These are phyloP conservation scores for Monosporascus sp. DNA, from an alignment of 2,329 filamentous ascomycete species.

Conservation along the genomic window DNA sequence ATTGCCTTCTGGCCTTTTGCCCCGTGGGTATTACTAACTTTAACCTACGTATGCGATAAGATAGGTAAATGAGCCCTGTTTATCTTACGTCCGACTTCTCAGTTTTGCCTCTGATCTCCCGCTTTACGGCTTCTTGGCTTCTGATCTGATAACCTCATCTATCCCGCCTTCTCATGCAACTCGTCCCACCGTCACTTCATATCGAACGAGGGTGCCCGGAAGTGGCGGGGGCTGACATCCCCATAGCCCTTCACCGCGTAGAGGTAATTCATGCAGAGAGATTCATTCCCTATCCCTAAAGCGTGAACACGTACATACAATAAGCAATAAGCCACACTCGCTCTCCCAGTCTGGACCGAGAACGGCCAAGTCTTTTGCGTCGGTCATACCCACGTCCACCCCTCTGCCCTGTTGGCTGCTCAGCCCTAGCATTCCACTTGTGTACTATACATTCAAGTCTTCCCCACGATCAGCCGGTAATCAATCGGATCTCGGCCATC, in stretches of 20 bases:
- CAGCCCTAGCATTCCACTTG: neutral
- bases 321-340: neutral
- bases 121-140: constrained; percentile 1
- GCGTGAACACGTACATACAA: neutral
- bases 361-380: neutral
- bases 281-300: constrained; percentile 1
- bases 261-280: neutral
- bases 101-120: neutral
- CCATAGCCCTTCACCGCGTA: neutral
- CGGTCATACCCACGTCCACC: neutral
- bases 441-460: neutral
- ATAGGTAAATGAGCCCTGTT: too few relatives aligned
- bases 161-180: neutral
- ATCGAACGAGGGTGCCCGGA: neutral
- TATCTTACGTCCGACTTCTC: neutral
- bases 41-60: too few relatives aligned
- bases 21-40: neutral
- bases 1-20: neutral
- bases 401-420: neutral
- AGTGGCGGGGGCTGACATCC: constrained; percentile 5
- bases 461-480: neutral
- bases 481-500: neutral
- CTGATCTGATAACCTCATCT: neutral
- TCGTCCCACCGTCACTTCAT: neutral
- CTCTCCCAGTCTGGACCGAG: neutral